Percentiles rank a stretch among this genome's conserved stretches.
Conservation (phyloP, 2,329 filamentous ascomycete species). For the Ceratocystis eucalypticola region DNA sequence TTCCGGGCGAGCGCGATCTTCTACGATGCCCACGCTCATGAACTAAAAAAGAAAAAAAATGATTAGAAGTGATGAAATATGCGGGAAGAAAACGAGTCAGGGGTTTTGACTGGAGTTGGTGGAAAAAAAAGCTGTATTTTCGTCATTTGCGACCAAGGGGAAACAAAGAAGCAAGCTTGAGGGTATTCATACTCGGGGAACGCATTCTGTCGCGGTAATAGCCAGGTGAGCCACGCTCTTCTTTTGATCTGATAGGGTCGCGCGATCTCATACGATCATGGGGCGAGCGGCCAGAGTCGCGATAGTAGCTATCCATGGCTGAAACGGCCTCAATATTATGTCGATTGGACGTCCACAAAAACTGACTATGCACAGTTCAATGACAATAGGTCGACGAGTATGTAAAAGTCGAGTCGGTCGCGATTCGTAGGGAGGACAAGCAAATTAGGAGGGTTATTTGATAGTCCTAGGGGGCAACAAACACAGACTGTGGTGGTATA, state of each 20-base stretch:
- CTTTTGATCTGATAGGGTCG: constrained; percentile 39
- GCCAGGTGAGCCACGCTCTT: constrained; percentile 40
- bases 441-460: constrained; percentile 19
- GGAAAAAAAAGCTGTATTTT: background rate
- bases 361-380: background rate
- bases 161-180: background rate
- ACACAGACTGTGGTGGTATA: constrained; percentile 21
- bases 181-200: constrained; percentile 50
- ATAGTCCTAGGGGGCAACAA: constrained; percentile 23
- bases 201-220: constrained; percentile 38
- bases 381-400: background rate
- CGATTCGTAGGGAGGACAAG: background rate
- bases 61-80: background rate
- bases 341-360: background rate
- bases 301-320: constrained; percentile 44
- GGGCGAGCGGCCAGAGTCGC: constrained; percentile 42
- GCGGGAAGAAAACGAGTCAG: too few species aligned
- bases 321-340: constrained; percentile 12
- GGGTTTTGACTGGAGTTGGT: background rate
- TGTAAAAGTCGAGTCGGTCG: background rate
- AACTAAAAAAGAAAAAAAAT: constrained; percentile 28
- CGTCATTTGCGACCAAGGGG: background rate
- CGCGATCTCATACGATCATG: constrained; percentile 38
- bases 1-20: constrained; percentile 54
- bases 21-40: constrained; percentile 46